phyloP scores from a whole-genome alignment of 306 rosid genomes.

The Coriaria nepalensis region DNA sequence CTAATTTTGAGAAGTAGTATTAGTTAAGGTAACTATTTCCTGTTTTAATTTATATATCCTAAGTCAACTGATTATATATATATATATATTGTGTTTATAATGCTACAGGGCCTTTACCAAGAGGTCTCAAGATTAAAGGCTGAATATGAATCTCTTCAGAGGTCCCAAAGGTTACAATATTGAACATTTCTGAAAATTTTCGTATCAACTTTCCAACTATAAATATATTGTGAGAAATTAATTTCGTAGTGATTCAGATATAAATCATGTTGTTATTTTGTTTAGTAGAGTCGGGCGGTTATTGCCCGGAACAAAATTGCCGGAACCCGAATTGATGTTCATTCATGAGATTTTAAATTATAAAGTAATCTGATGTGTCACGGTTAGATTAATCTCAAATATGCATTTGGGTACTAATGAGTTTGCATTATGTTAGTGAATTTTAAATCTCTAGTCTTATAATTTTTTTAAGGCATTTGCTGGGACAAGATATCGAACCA shows the following conservation, averaged over 20 bases:
- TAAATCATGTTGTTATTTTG: background rate
- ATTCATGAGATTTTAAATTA: no score
- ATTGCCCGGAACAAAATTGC: no score
- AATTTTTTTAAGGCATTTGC: slow-evolving; percentile 38
- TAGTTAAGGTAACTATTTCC: no score
- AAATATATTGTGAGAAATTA: background rate
- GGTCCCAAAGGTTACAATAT: slow-evolving; percentile 44
- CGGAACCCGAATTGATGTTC: no score
- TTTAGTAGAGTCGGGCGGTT: no score
- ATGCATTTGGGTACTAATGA: background rate
- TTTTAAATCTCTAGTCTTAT: background rate
- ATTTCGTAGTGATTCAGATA: background rate
- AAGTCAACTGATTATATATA: no score
- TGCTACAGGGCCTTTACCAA: slow-evolving; percentile 30
- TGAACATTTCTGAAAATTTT: no score
- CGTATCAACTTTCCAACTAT: background rate
- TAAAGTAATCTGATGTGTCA: no score
- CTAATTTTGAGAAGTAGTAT: no score
- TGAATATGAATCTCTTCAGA: slow-evolving; percentile 55
- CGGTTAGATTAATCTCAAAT: no score
- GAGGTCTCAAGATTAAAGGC: slow-evolving; percentile 41
- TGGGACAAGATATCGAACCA: slow-evolving; percentile 65
- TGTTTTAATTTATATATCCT: background rate
- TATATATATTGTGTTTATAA: background rate
- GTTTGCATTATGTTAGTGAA: background rate